Percentiles rank a stretch among this genome's conserved stretches.
Conservation (phyloP, 768 basidiomycete genomes). For the Phylloporus scabripes region DNA sequence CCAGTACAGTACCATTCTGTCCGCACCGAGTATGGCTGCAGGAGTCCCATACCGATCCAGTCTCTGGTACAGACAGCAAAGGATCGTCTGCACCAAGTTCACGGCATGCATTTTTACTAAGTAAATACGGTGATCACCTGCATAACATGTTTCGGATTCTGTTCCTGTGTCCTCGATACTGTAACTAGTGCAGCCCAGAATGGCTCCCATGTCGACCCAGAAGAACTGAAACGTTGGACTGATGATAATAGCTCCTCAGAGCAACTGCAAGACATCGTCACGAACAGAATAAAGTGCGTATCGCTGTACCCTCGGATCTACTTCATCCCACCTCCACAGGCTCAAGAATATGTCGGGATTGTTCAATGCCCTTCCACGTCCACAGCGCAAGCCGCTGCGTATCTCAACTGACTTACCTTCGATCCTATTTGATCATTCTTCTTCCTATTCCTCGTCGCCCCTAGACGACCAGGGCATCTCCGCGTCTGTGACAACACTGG, state of each 20-base stretch:
- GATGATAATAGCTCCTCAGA: not conserved
- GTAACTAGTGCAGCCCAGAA: not conserved
- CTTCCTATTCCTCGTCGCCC: constrained; percentile 18
- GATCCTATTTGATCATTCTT: constrained; percentile 32
- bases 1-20: too few relatives aligned
- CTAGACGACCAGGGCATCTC: constrained; percentile 1
- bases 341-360: constrained; percentile 10
- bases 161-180: not conserved
- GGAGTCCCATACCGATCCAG: not conserved
- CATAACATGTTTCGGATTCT: not conserved
- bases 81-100: not conserved
- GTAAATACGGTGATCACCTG: not conserved
- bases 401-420: constrained; percentile 34
- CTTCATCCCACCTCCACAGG: not conserved
- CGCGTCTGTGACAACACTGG: constrained; percentile 23
- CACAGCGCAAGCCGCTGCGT: constrained; percentile 17
- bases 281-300: constrained; percentile 8
- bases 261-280: not conserved
- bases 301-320: not conserved
- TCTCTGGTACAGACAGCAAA: not conserved
- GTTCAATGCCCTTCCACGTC: not conserved
- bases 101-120: not conserved
- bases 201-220: not conserved
- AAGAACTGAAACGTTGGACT: not conserved
- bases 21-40: too few relatives aligned